Evolutionary conservation across 768 basidiomycete genomes (phyloP), one percentile per base, ranked within the genome.

Genomic region (Tephrocybe sp.): DNA sequence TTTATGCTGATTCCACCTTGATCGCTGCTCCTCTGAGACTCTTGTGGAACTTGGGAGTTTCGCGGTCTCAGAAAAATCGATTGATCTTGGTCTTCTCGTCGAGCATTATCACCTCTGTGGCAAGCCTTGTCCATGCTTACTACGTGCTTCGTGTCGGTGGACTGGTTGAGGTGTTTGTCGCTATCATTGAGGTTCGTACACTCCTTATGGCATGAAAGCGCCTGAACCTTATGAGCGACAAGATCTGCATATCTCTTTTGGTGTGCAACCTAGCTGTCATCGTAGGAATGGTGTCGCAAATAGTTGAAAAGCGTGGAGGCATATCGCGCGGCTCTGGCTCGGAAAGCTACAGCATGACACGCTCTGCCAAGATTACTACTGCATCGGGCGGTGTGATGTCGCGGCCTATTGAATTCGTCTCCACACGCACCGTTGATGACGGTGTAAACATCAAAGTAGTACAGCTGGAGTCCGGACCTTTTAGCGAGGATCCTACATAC

Each of bases 41-140:
- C 17, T 65, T 80, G 9, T 70, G 69, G 63, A 63, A 64, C 15
- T 65, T 74, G 21, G 69, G 64, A 15, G 63, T 68, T 12, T 58
- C 58, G 2, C 48, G 58, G 20, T 45, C 69, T 0, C 71, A 73
- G 15, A 64, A 69, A 7, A 68, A 73, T 20, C 69, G 70, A 10
- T 59, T 73, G 39, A 59, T 74, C 52, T 57, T 78, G 30, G 69
- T 77, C 36, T 77, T 79, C 60, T 75, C 75, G 6, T 61, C 77
- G 14, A 72, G 70, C 21, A 67, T 75, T 44, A 56, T 71, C 41
- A 73, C 69, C 12, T 72, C 68, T 18, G 60, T 68, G 15, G 62
- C 72, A 43, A 71, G 68, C 45, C 60, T 67, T 11, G 66, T 71
- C 10, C 76, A 74, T 28, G 70, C 69, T 0, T 60, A 66, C 46